Conservation (phyloP, 179 eudicot genomes). For the Gypsophila paniculata region DNA sequence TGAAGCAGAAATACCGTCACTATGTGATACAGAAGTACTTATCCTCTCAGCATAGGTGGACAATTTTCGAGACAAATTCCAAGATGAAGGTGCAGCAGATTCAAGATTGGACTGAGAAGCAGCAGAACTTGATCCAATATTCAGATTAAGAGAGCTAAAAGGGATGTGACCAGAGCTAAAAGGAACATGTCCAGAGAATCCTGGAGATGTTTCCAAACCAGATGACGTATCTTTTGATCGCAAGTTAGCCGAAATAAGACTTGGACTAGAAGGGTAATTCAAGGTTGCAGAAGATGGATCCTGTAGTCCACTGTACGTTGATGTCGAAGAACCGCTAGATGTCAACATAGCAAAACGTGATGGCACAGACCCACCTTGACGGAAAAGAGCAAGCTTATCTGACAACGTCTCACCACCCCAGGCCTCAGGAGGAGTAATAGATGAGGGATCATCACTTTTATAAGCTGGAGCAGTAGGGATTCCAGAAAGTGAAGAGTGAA, state of each 20-base stretch:
- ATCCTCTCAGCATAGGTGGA: constrained; percentile 87
- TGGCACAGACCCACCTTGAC: constrained; percentile 43
- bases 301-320: constrained; percentile 48
- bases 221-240: constrained; percentile 43
- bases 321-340: constrained; percentile 41
- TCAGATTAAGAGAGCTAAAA: constrained; percentile 45
- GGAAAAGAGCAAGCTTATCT: constrained; percentile 50
- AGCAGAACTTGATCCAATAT: constrained; percentile 40
- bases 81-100: constrained; percentile 39
- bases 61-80: constrained; percentile 53
- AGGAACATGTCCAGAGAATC: constrained; percentile 49
- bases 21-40: constrained; percentile 47
- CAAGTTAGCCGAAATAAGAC: constrained; percentile 36
- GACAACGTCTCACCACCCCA: constrained; percentile 81
- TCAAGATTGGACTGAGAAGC: constrained; percentile 47
- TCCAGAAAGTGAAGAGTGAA: constrained; percentile 37
- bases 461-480: constrained; percentile 44
- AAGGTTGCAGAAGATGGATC: constrained; percentile 46
- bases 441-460: constrained; percentile 48
- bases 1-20: constrained; percentile 51
- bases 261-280: constrained; percentile 36
- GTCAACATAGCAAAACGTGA: constrained; percentile 55
- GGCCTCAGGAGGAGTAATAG: constrained; percentile 88
- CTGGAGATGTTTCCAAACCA: constrained; percentile 45
- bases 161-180: constrained; percentile 60